Evolutionary conservation across 306 rosid species (phyloP).

Genomic region (Sesbania bispinosa): DNA sequence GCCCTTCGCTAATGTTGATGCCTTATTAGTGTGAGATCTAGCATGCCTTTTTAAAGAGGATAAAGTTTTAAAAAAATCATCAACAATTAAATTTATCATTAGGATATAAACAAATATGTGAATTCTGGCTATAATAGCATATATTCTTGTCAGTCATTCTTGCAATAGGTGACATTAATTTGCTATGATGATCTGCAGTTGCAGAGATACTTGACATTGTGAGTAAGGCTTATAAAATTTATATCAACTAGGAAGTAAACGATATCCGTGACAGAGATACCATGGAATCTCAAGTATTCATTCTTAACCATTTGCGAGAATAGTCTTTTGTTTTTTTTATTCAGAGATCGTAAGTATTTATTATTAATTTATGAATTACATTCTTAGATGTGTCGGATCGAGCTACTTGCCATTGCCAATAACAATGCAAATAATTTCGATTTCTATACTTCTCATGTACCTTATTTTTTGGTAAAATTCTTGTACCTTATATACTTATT

Average conservation of each 20-base stretch:
- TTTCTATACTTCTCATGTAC: neutral
- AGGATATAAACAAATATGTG: neutral
- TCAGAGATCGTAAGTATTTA: neutral
- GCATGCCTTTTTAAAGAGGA: neutral
- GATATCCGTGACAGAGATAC: conserved; percentile 11
- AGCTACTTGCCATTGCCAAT: neutral
- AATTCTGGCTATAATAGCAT: neutral
- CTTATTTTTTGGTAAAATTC: too few relatives aligned
- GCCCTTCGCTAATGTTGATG: too few relatives aligned
- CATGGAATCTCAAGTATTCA: conserved; percentile 27
- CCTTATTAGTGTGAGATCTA: neutral
- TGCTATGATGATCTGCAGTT: conserved; percentile 8
- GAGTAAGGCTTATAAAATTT: neutral
- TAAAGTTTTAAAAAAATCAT: neutral
- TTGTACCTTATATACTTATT: neutral
- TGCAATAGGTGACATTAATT: conserved; percentile 14
- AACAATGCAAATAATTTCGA: neutral
- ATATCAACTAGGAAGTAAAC: conserved; percentile 18
- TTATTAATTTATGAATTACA: conserved; percentile 1
- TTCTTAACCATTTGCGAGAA: neutral
- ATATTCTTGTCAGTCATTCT: conserved; percentile 1
- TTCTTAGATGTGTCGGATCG: neutral
- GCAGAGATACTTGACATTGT: conserved; percentile 16
- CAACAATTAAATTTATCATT: neutral
- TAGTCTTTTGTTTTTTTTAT: neutral